phyloP scores from a whole-genome alignment of 129 eudicot species.

The Escallonia herrerae region DNA sequence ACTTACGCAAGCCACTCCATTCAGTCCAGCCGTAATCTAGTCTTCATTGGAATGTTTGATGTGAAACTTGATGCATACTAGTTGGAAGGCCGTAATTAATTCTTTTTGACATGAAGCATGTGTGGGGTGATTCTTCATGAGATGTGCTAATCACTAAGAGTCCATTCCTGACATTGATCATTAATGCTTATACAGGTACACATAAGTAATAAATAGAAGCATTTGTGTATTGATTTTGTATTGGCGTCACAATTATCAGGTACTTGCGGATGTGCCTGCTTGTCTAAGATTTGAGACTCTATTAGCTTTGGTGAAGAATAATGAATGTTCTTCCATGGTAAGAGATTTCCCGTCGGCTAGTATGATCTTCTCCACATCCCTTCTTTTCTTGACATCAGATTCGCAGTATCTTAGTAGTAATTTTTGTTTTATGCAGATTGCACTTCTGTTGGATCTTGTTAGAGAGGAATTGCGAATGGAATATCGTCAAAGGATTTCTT shows the following conservation, averaged over 20 bases:
- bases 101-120: too few species aligned
- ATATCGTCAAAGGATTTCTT: constrained; percentile 28
- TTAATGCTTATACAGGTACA: too few species aligned
- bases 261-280: constrained; percentile 69
- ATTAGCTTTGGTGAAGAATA: constrained; percentile 53
- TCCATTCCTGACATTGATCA: too few species aligned
- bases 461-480: constrained; percentile 63
- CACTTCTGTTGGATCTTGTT: constrained; percentile 65
- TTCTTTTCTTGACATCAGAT: constrained; percentile 1
- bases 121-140: too few species aligned
- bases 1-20: too few species aligned
- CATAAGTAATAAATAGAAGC: too few species aligned
- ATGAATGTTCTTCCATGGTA: constrained; percentile 89
- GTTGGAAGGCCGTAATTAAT: too few species aligned
- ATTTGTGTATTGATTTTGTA: constrained; percentile 2
- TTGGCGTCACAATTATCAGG: constrained; percentile 39
- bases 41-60: too few species aligned
- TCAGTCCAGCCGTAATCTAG: too few species aligned
- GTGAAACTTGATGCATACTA: too few species aligned
- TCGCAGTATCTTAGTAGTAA: background rate
- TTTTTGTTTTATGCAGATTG: constrained; percentile 49
- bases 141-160: too few species aligned
- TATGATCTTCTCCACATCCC: constrained; percentile 5
- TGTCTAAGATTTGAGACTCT: constrained; percentile 61
- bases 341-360: constrained; percentile 13